Evolutionary conservation across 2,329 filamentous ascomycete species (phyloP).

Genomic region (Aspergillus neotritici): DNA sequence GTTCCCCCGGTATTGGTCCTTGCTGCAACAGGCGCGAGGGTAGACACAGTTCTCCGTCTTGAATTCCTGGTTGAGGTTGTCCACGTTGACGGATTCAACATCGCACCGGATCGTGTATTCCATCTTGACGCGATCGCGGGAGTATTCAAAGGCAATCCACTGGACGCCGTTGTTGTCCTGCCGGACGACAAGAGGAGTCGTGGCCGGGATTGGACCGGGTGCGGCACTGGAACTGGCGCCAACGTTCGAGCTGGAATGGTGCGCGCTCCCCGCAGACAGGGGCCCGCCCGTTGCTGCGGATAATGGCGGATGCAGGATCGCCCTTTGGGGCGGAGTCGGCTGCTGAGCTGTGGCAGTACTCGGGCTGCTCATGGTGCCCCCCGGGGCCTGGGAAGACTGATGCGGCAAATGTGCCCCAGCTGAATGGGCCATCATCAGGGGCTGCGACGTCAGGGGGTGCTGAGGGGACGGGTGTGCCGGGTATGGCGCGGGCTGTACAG

Average conservation of each 20-base stretch:
- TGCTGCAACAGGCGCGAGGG: conserved; percentile 85
- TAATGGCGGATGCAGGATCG: conserved; percentile 32
- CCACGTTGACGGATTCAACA: conserved; percentile 91
- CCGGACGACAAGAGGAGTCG: conserved; percentile 85
- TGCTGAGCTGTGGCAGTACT: conserved; percentile 43
- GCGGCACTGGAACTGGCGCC: conserved; percentile 83
- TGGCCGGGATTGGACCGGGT: conserved; percentile 92
- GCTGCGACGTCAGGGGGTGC: conserved; percentile 52
- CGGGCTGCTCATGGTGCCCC: conserved; percentile 60
- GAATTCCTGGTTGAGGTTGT: conserved; percentile 78
- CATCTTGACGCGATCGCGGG: conserved; percentile 95
- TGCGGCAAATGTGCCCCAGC: conserved; percentile 38
- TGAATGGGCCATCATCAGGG: conserved; percentile 49
- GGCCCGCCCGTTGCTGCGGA: conserved; percentile 52
- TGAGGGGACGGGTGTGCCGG: conserved; percentile 50
- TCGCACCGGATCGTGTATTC: conserved; percentile 98
- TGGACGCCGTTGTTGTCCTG: conserved; percentile 96
- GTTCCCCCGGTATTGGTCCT: conserved; percentile 95
- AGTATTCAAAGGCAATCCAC: conserved; percentile 99
- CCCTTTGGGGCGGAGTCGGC: conserved; percentile 29
- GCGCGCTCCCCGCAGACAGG: conserved; percentile 31
- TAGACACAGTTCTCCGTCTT: conserved; percentile 99
- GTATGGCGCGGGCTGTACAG: conserved; percentile 53
- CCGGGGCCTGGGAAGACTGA: conserved; percentile 39
- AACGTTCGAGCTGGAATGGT: conserved; percentile 35